Percentiles rank a stretch among this genome's conserved stretches.
Conservation (phyloP, 495 filamentous ascomycete genomes). For the Hapsidospora chrysogenum region DNA sequence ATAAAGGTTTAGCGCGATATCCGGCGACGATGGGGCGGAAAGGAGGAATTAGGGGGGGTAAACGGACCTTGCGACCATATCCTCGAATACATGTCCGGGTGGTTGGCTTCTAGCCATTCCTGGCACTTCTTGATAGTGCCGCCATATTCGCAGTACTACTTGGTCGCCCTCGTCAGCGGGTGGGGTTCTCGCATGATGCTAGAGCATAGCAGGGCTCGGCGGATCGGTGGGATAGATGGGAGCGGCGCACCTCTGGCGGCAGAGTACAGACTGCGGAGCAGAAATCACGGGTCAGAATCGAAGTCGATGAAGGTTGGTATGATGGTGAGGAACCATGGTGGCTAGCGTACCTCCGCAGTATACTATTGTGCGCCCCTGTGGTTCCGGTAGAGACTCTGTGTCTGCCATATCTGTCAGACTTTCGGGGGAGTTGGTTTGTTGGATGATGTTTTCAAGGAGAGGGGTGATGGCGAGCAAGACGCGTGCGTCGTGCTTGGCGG, state of each 20-base stretch:
- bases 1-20: slow-evolving; percentile 2
- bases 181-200: not conserved
- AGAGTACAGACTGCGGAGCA: slow-evolving; percentile 60
- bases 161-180: slow-evolving; percentile 4
- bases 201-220: not conserved
- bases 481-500: slow-evolving; percentile 1
- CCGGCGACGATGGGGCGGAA: slow-evolving; percentile 4
- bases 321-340: too few relatives aligned
- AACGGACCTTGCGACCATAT: slow-evolving; percentile 71
- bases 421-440: too few relatives aligned
- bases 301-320: too few relatives aligned
- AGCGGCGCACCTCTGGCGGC: slow-evolving; percentile 67
- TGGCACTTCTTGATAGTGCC: slow-evolving; percentile 96
- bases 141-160: slow-evolving; percentile 95
- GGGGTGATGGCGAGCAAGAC: slow-evolving; percentile 3
- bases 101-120: slow-evolving; percentile 72
- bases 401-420: slow-evolving; percentile 22
- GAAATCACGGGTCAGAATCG: slow-evolving; percentile 2
- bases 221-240: not conserved
- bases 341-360: slow-evolving; percentile 86
- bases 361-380: slow-evolving; percentile 47
- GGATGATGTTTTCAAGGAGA: too few relatives aligned
- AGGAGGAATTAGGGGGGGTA: slow-evolving; percentile 19
- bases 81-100: slow-evolving; percentile 53
- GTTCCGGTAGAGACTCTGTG: slow-evolving; percentile 25